A percentile compares a stretch with the other conserved stretches of the same genome.
Conservation (phyloP, 768 basidiomycete species). For the Phlegmacium glaucopus region DNA sequence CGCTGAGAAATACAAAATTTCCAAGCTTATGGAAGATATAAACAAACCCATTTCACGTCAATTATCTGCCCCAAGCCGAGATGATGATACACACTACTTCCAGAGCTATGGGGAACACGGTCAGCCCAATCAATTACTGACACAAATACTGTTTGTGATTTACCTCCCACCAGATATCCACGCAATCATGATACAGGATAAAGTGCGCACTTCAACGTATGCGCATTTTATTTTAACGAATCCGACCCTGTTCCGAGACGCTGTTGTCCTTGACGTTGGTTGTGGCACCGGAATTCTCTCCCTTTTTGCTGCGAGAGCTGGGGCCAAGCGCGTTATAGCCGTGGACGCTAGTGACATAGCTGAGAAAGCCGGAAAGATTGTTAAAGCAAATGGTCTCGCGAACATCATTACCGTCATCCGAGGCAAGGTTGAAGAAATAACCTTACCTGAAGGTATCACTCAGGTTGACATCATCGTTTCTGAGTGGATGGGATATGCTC, state of each 20-base stretch:
- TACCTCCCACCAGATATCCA: constrained; percentile 71
- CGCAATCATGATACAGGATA: constrained; percentile 94
- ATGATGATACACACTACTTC: constrained; percentile 95
- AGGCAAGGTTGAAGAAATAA: constrained; percentile 89
- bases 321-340: constrained; percentile 87
- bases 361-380: constrained; percentile 71
- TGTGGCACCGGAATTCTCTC: constrained; percentile 95
- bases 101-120: constrained; percentile 87
- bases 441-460: constrained; percentile 63
- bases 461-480: constrained; percentile 94
- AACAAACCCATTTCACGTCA: constrained; percentile 29
- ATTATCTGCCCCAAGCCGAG: constrained; percentile 38
- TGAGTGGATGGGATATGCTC: constrained; percentile 96
- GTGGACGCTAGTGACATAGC: constrained; percentile 89
- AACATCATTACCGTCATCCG: constrained; percentile 81
- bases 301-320: constrained; percentile 84
- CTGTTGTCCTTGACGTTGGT: constrained; percentile 90
- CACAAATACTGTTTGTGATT: not conserved
- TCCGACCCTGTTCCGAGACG: constrained; percentile 76
- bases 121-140: constrained; percentile 25
- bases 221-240: constrained; percentile 87
- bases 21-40: constrained; percentile 39
- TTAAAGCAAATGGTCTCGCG: constrained; percentile 70
- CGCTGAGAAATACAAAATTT: constrained; percentile 46
- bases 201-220: constrained; percentile 90